Conservation (phyloP, 2,329 filamentous ascomycete species). For the Chrysoporthe puriensis region DNA sequence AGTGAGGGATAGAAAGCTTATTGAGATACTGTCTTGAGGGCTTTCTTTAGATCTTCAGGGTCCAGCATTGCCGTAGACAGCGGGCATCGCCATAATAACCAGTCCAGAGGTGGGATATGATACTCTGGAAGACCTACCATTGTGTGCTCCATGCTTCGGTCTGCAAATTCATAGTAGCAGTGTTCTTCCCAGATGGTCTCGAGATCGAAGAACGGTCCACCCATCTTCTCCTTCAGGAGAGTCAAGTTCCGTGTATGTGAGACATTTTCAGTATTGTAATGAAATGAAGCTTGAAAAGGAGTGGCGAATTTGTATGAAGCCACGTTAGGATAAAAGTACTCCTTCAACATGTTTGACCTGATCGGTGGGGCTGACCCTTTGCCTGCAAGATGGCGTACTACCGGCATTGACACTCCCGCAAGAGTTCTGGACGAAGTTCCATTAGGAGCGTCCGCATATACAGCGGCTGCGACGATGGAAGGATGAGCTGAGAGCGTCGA, state of each 20-base stretch:
- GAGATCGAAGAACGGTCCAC: conserved; percentile 72
- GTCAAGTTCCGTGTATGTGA: conserved; percentile 68
- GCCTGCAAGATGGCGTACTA: conserved; percentile 25
- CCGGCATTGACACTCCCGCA: conserved; percentile 19
- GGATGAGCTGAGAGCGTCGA: conserved; percentile 13
- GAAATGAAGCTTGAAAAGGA: conserved; percentile 31
- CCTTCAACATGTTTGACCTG: conserved; percentile 9
- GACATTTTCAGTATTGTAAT: conserved; percentile 40
- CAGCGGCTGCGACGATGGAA: conserved; percentile 21
- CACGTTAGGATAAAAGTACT: conserved; percentile 25
- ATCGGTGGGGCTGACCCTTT: conserved; percentile 1
- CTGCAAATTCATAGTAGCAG: conserved; percentile 70
- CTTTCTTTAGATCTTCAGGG: too few species aligned
- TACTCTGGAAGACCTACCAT: conserved; percentile 50
- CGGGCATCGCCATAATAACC: too few species aligned
- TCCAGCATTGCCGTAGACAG: too few species aligned
- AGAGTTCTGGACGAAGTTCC: neutral
- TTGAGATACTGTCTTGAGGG: neutral
- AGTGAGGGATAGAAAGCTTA: neutral
- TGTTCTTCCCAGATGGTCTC: conserved; percentile 82
- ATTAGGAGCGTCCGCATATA: conserved; percentile 23
- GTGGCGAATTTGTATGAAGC: conserved; percentile 24
- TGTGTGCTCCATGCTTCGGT: conserved; percentile 69
- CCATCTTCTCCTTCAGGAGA: conserved; percentile 66
- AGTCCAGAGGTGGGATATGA: neutral